Base-by-base conservation (phyloP, 2,329 filamentous ascomycete species). In the Colletotrichum noveboracense region DNA sequence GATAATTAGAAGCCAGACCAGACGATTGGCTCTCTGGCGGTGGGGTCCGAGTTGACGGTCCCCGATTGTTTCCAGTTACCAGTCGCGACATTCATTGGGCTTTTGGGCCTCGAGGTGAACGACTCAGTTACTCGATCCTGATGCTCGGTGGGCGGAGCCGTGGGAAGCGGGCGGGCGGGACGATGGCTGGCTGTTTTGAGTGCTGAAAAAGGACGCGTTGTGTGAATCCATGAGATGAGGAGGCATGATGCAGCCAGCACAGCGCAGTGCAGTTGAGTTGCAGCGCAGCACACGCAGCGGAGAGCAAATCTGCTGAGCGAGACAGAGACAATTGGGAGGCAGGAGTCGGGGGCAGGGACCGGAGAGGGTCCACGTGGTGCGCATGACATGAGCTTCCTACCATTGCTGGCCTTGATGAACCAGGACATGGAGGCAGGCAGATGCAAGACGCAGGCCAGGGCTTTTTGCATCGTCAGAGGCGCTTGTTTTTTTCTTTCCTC, bases 361-460 rank as follows among this genome's bases (percentile, higher is more conserved):
- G 67, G 72, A 76, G 74, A 77, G 76, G 76, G 74, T 76, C 76
- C 76, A 77, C 76, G 76, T 77, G 74, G 73, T 77, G 76, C 60
- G 74, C 65, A 69, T 76, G 69, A 70, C 71, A 74, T 68, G 74
- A 74, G 26, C 43, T 65, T 75, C 67, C 52, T 32, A 18, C 67
- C 36, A 52, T 62, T 62, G 62, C 18, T 38, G 58, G 30, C 16
- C 58, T 61, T 61, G 61, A 24, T 34, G 43, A n/a, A 52, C 43
- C n/a, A 52, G 43, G 43, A 52, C 43, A 52, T 52, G 43, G 43
- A 52, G n/a, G n/a, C n/a, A 52, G 43, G 43, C 43, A 52, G 43
- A 64, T 18, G n/a, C 30, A 36, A 36, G 28, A 38, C 34, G 21
- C 21, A 21, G 30, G 32, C 66, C 43, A 58, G 71, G 66, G 58